Conservation (phyloP, 2,329 filamentous ascomycete species). For the Fusarium stilboides region DNA sequence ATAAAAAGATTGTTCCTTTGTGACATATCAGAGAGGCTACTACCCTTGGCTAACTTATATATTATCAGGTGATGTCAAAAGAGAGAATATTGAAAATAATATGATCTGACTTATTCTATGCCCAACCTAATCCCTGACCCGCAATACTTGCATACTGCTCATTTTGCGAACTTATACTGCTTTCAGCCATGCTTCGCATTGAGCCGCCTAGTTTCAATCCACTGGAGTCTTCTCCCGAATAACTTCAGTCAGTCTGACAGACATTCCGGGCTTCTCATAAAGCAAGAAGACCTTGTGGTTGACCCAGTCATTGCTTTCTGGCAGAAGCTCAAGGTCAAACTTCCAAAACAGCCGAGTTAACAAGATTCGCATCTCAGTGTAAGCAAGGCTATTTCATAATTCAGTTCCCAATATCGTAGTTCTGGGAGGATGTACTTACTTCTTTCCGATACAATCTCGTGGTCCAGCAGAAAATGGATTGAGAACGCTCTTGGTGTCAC, state of each 20-base stretch:
- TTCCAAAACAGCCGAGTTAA: slow-evolving; percentile 19
- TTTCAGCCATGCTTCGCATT: no score
- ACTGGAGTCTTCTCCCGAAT: neutral
- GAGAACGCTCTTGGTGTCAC: neutral
- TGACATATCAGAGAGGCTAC: no score
- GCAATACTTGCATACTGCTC: no score
- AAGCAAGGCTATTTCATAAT: neutral
- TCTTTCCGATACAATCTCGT: slow-evolving; percentile 19
- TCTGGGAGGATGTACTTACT: neutral
- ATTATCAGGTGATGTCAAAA: no score
- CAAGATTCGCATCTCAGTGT: slow-evolving; percentile 19
- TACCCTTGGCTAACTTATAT: no score
- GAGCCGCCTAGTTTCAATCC: no score
- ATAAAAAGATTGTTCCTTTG: no score
- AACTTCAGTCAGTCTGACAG: slow-evolving; percentile 8
- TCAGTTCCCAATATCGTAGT: fast-evolving
- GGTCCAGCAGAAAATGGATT: slow-evolving; percentile 12
- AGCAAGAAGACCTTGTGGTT: slow-evolving; percentile 6
- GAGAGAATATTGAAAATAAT: no score
- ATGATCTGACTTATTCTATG: no score
- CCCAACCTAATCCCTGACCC: no score
- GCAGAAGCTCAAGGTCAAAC: slow-evolving; percentile 11
- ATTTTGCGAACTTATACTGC: no score
- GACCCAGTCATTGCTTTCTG: neutral
- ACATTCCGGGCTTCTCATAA: neutral